Evolutionary conservation across 805 yeast species (phyloP), one percentile per base, ranked within the genome.

Genomic region (Metschnikowia lochheadii): DNA sequence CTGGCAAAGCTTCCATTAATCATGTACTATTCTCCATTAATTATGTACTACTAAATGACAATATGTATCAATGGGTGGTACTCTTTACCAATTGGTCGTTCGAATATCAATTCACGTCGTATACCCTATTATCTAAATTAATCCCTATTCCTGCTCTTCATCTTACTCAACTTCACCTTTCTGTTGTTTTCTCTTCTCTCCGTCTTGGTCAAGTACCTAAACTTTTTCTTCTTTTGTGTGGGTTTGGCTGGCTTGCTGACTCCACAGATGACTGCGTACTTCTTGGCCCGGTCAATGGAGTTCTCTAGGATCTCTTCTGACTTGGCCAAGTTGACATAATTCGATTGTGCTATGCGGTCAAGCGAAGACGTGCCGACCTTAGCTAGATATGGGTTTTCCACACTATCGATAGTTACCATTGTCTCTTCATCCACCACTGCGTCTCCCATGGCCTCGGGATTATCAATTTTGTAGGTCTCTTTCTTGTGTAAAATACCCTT

Each of bases 131-230:
- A 11, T 17, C 34, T 50, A 53, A 33, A 15, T 29, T 40, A 29
- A 4, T 60, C 62, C 46, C 54, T 43, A 31, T 52, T 58, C 43
- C 57, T 40, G 55, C 57, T 56, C 49, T 59, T 59, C 55, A 58
- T 32, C 44, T 56, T 63, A 46, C 67, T 67, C 44, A 56, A 36
- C 56, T 62, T 68, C 46, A 66, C 72, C 58, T 72, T 74, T 44
- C 72, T 60, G 46, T 64, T 63, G 50, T 72, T 72, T 21, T 68
- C 76, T 52, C 72, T 82, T 68, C 98, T 80, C 69, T 90, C 97
- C 26, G 76, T 70, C 66, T 89, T 89, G 45, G 94, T 81, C 66
- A 91, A 76, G 60, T 91, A 92, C 69, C 97, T 82, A 63, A 90
- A 90, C 77, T 91, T 91, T 77, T 83, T 85, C 78, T 85, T 85